Percentiles rank a stretch among this genome's conserved stretches.
Evolutionary conservation across 2,329 filamentous ascomycete species (phyloP).

Genomic region (Nemania diffusa): DNA sequence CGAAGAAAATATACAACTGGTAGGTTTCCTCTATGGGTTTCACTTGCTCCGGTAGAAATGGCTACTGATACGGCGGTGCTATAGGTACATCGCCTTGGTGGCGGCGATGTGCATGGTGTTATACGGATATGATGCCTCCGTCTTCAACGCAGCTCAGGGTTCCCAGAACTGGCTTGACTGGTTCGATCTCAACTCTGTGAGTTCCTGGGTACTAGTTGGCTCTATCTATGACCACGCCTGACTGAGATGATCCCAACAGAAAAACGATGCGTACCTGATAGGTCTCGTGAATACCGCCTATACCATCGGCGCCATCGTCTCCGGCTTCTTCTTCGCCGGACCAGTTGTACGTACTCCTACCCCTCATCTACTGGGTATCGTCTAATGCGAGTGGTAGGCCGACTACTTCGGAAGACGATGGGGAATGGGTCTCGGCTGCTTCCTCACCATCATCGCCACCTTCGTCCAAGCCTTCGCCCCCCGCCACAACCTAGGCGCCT

Average conservation of each 20-base stretch:
- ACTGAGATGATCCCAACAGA: conserved; percentile 39
- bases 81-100: conserved; percentile 74
- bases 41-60: conserved; percentile 4
- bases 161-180: conserved; percentile 73
- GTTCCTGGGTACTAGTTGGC: conserved; percentile 16
- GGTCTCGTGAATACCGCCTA: conserved; percentile 73
- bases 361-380: background rate
- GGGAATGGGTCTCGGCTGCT: conserved; percentile 73
- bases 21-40: conserved; percentile 36
- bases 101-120: conserved; percentile 80
- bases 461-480: conserved; percentile 75
- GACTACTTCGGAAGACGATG: conserved; percentile 70
- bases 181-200: conserved; percentile 62
- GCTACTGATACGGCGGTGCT: background rate
- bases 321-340: conserved; percentile 75
- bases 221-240: background rate
- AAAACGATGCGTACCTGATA: conserved; percentile 57
- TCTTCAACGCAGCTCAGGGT: conserved; percentile 77
- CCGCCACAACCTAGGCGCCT: conserved; percentile 68
- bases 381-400: conserved; percentile 49
- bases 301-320: conserved; percentile 75
- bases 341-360: conserved; percentile 57
- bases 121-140: conserved; percentile 79
- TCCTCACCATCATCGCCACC: conserved; percentile 73
- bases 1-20: conserved; percentile 59